A percentile compares a stretch with the other conserved stretches of the same genome.
These are phyloP conservation scores for Chytriomyces sp. DNA, from an alignment of 192 early-diverging fungal genomes.

Conservation along the genomic window DNA sequence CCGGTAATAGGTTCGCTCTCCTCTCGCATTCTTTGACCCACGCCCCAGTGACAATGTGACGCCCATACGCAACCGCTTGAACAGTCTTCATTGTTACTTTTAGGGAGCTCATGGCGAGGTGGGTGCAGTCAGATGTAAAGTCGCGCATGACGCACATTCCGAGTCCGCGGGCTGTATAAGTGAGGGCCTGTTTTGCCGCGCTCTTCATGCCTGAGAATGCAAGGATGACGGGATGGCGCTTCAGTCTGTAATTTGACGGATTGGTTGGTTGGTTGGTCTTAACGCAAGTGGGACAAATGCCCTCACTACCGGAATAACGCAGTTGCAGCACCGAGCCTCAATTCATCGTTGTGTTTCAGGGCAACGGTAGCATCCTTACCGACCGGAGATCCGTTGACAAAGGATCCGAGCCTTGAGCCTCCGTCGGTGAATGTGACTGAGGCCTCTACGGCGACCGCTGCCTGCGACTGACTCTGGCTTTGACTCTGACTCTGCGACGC, in stretches of 20 bases:
- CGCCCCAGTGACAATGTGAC: conserved; percentile 6
- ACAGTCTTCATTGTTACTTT: conserved; percentile 34
- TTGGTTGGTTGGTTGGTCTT: neutral
- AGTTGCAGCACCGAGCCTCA: neutral
- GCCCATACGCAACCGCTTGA: conserved; percentile 12
- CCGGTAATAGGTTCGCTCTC: neutral
- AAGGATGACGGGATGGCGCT: neutral
- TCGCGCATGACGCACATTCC: conserved; percentile 1
- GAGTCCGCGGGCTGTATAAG: neutral
- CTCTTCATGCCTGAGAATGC: conserved; percentile 17
- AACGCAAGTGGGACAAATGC: neutral
- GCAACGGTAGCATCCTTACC: neutral
- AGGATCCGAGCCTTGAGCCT: conserved; percentile 14
- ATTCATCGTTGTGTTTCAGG: conserved; percentile 1
- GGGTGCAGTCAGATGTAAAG: conserved; percentile 3
- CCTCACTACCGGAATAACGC: conserved; percentile 1
- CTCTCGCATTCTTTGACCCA: neutral
- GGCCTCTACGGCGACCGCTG: neutral
- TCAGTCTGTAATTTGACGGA: neutral
- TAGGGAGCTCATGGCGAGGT: conserved; percentile 16
- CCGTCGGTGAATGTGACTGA: conserved; percentile 1
- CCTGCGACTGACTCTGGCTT: neutral
- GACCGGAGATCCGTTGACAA: conserved; percentile 11
- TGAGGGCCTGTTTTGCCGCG: neutral
- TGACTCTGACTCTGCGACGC: too few species aligned